Evolutionary conservation across 2,329 filamentous ascomycete species (phyloP).

Genomic region (Colletotrichum brevisporum): DNA sequence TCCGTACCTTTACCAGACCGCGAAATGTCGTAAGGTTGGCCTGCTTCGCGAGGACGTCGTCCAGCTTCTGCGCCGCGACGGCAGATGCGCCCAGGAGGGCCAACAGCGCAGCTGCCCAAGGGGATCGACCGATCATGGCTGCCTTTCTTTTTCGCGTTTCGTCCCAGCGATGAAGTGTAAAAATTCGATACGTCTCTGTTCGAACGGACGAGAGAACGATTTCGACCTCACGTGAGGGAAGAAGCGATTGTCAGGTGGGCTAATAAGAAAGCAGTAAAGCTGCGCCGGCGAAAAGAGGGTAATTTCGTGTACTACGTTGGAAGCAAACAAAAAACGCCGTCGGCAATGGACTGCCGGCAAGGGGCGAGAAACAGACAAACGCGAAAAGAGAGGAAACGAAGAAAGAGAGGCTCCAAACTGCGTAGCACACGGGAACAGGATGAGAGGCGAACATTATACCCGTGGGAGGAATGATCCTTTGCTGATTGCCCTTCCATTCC

Average conservation of each 20-base stretch:
- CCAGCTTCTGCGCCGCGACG: constrained; percentile 52
- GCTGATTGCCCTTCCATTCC: constrained; percentile 16
- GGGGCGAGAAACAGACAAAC: too few relatives aligned
- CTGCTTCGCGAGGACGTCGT: constrained; percentile 55
- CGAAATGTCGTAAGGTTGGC: constrained; percentile 61
- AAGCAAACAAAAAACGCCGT: too few relatives aligned
- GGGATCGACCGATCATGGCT: constrained; percentile 10
- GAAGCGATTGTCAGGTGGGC: not conserved
- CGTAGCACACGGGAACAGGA: not conserved
- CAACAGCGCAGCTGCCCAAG: constrained; percentile 5
- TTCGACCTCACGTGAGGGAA: not conserved
- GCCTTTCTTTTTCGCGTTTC: not conserved
- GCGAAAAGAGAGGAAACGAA: not conserved
- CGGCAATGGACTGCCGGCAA: too few relatives aligned
- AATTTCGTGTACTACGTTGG: too few relatives aligned
- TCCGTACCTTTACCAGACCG: constrained; percentile 56
- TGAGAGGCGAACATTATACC: constrained; percentile 6
- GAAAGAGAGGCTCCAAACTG: not conserved
- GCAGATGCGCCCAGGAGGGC: constrained; percentile 22
- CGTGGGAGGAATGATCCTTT: not conserved
- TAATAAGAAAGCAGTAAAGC: not conserved
- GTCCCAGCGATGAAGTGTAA: not conserved
- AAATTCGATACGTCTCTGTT: not conserved
- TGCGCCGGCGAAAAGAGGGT: too few relatives aligned
- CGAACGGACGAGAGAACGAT: not conserved